A percentile compares a stretch with the other conserved stretches of the same genome.
Evolutionary conservation across 2,329 filamentous ascomycete species (phyloP).

Genomic region (Fusarium hostae): DNA sequence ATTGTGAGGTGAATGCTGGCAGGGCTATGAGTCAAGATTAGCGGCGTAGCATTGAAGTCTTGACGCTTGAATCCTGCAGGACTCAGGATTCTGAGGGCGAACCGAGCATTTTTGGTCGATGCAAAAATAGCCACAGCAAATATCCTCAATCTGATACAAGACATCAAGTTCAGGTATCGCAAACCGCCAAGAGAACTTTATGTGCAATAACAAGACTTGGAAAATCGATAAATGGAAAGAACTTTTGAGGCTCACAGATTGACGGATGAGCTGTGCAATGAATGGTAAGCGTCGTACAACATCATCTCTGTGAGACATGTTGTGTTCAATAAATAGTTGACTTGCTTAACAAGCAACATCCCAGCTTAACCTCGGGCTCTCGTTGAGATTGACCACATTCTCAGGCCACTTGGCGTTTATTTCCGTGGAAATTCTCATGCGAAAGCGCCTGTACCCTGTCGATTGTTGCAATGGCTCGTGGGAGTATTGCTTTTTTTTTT

Average conservation of each 20-base stretch:
- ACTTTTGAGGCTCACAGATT: slow-evolving; percentile 18
- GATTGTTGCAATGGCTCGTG: neutral
- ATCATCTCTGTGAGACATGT: slow-evolving; percentile 38
- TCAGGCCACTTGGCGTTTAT: neutral
- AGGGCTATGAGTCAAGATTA: slow-evolving; percentile 2
- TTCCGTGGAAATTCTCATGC: neutral
- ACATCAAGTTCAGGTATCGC: neutral
- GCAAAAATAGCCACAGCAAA: neutral
- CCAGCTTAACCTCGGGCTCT: slow-evolving; percentile 1
- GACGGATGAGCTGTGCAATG: slow-evolving; percentile 10
- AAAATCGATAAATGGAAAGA: neutral
- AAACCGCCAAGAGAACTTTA: neutral
- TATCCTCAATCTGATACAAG: neutral
- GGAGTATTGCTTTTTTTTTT: slow-evolving; percentile 16
- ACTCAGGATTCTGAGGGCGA: neutral
- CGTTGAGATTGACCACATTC: neutral
- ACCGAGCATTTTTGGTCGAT: neutral
- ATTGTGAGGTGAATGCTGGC: neutral
- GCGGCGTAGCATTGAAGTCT: neutral
- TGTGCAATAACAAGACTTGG: neutral
- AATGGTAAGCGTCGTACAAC: slow-evolving; percentile 4
- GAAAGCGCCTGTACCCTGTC: neutral
- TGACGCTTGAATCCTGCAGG: neutral
- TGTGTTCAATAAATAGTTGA: slow-evolving; percentile 18
- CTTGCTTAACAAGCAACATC: slow-evolving; percentile 9